Conservation (phyloP, 1,284 basidiomycete genomes). For the Singerocomus rubriflavus region DNA sequence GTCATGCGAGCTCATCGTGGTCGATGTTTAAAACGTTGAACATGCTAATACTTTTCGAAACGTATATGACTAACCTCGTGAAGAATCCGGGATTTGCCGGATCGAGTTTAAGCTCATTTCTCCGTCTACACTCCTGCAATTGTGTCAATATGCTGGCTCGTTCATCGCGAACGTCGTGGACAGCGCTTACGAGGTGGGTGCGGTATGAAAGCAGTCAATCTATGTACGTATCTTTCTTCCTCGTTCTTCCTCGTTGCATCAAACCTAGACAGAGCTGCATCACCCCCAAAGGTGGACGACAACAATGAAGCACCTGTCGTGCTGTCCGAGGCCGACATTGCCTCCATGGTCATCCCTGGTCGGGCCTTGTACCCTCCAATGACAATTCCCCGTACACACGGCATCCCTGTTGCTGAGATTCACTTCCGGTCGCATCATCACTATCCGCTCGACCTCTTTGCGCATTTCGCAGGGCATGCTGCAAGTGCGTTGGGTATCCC, state of each 20-base stretch:
- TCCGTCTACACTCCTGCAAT: background rate
- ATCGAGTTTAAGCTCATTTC: background rate
- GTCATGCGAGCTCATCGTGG: conserved; percentile 49
- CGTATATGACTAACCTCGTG: background rate
- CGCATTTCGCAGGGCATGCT: conserved; percentile 82
- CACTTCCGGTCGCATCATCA: conserved; percentile 81
- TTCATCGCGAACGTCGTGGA: conserved; percentile 14
- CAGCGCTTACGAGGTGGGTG: conserved; percentile 19
- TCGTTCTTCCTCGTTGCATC: background rate
- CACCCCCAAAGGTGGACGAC: conserved; percentile 5
- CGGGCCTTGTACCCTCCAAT: conserved; percentile 51
- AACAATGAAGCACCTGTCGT: conserved; percentile 13
- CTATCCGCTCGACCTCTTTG: conserved; percentile 72
- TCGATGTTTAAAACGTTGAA: conserved; percentile 17
- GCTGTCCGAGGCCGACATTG: conserved; percentile 44
- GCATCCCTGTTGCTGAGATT: conserved; percentile 79
- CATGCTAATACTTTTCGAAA: background rate
- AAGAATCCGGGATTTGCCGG: conserved; percentile 19
- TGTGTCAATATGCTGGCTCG: conserved; percentile 22
- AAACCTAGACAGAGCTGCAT: conserved; percentile 2
- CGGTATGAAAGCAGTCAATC: conserved; percentile 13
- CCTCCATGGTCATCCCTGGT: conserved; percentile 56
- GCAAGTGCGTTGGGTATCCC: conserved; percentile 86
- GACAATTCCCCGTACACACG: conserved; percentile 62
- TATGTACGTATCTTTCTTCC: conserved; percentile 12